A percentile compares a stretch with the other conserved stretches of the same genome.
Evolutionary conservation across 192 early-diverging fungal species (phyloP).

Genomic region (Umbelopsis sp.): DNA sequence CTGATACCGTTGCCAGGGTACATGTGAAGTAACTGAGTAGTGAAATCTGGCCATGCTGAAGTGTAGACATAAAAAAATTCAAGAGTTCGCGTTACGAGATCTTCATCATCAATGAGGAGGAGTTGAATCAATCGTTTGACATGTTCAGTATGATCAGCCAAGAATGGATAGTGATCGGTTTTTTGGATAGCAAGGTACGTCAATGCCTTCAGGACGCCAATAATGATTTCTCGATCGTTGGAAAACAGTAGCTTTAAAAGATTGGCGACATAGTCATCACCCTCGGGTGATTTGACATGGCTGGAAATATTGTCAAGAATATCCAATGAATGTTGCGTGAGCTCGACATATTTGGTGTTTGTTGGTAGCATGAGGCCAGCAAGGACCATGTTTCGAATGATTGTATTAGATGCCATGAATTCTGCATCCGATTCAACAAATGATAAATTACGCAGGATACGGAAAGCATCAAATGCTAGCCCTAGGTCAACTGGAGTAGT

Average conservation of each 20-base stretch:
- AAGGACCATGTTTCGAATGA: constrained; percentile 57
- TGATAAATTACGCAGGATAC: constrained; percentile 77
- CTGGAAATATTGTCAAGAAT: constrained; percentile 71
- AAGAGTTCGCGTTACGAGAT: constrained; percentile 60
- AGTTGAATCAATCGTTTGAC: constrained; percentile 62
- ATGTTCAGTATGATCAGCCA: constrained; percentile 47
- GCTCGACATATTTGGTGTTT: constrained; percentile 50
- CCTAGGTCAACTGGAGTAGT: neutral
- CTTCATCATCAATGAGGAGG: constrained; percentile 66
- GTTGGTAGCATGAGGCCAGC: constrained; percentile 64
- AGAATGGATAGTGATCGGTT: constrained; percentile 57
- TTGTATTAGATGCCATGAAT: constrained; percentile 45
- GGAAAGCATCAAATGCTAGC: constrained; percentile 58
- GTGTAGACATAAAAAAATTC: constrained; percentile 75
- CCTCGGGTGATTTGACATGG: constrained; percentile 51
- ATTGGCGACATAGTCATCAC: constrained; percentile 67
- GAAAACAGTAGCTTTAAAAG: constrained; percentile 60
- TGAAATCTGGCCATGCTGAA: constrained; percentile 44
- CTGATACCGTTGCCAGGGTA: constrained; percentile 55
- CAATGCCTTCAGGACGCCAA: constrained; percentile 60
- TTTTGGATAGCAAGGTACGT: constrained; percentile 57
- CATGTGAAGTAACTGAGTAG: constrained; percentile 41
- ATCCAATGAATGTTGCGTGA: constrained; percentile 67
- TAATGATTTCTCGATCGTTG: constrained; percentile 60
- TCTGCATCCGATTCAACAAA: constrained; percentile 63